phyloP scores from a whole-genome alignment of 495 filamentous ascomycete species.

The Hyaloscypha hepaticicola region DNA sequence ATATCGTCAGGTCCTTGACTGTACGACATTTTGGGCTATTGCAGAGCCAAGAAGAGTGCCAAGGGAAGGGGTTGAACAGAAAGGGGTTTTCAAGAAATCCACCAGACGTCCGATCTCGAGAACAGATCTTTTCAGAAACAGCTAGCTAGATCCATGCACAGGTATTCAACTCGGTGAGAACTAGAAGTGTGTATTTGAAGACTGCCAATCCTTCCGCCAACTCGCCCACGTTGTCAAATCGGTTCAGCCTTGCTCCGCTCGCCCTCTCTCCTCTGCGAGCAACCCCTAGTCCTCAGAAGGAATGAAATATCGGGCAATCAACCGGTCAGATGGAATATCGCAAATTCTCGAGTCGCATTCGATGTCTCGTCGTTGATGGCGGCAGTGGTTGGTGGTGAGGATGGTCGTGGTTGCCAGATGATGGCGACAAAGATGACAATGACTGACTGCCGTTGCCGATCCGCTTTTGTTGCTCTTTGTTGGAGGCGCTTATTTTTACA shows the following conservation, averaged over 20 bases:
- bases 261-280: constrained; percentile 12
- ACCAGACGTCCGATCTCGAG: constrained; percentile 19
- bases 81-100: constrained; percentile 16
- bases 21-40: neutral
- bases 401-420: neutral
- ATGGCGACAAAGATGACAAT: constrained; percentile 1
- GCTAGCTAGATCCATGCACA: constrained; percentile 34
- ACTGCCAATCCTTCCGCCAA: constrained; percentile 27
- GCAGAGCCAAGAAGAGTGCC: constrained; percentile 14
- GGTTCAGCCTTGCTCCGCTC: constrained; percentile 17
- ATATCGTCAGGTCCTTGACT: neutral
- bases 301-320: neutral
- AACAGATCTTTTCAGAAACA: constrained; percentile 26
- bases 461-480: neutral
- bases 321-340: neutral
- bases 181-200: constrained; percentile 35
- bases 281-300: constrained; percentile 12
- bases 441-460: neutral
- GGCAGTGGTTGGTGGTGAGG: neutral
- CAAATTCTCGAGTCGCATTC: neutral
- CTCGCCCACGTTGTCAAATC: constrained; percentile 14
- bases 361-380: neutral
- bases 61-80: constrained; percentile 14
- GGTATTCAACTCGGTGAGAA: constrained; percentile 31
- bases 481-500: neutral